Evolutionary conservation across 2,329 filamentous ascomycete genomes (phyloP).

Genomic region (Lasiodiplodia citricola): DNA sequence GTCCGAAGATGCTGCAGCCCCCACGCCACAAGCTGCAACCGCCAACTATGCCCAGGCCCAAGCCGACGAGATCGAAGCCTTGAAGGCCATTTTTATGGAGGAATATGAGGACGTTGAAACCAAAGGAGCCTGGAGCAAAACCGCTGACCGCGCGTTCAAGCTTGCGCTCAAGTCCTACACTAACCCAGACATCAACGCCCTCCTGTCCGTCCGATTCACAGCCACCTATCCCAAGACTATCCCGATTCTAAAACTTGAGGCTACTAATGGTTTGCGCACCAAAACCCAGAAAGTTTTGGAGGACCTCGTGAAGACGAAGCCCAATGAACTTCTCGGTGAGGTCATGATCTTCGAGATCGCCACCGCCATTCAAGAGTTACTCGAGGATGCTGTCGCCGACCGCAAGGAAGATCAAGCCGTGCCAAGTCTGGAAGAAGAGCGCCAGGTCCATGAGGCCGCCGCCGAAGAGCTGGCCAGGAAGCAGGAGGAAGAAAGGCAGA

Average conservation of each 20-base stretch:
- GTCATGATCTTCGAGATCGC: constrained; percentile 70
- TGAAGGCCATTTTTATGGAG: constrained; percentile 87
- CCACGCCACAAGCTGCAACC: constrained; percentile 36
- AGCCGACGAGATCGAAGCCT: constrained; percentile 82
- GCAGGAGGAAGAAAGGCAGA: constrained; percentile 48
- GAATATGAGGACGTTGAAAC: constrained; percentile 79
- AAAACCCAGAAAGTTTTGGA: constrained; percentile 74
- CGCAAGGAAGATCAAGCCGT: constrained; percentile 76
- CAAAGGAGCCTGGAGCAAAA: constrained; percentile 85
- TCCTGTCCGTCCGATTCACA: constrained; percentile 79
- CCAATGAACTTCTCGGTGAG: constrained; percentile 66
- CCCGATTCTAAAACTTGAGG: constrained; percentile 73
- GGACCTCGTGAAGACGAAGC: constrained; percentile 70
- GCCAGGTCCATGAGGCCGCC: constrained; percentile 79
- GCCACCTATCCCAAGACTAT: constrained; percentile 89
- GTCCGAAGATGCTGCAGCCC: not conserved
- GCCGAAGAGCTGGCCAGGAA: constrained; percentile 63
- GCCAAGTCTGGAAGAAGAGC: constrained; percentile 87
- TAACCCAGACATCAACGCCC: constrained; percentile 72
- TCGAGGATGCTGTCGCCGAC: constrained; percentile 84
- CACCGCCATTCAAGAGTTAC: constrained; percentile 66
- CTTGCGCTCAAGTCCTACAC: constrained; percentile 76
- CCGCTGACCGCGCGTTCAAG: constrained; percentile 78
- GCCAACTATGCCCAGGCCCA: constrained; percentile 83
- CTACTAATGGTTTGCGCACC: constrained; percentile 68